Evolutionary conservation across 2,329 filamentous ascomycete genomes (phyloP).

Genomic region (Incumbomyces lentus): DNA sequence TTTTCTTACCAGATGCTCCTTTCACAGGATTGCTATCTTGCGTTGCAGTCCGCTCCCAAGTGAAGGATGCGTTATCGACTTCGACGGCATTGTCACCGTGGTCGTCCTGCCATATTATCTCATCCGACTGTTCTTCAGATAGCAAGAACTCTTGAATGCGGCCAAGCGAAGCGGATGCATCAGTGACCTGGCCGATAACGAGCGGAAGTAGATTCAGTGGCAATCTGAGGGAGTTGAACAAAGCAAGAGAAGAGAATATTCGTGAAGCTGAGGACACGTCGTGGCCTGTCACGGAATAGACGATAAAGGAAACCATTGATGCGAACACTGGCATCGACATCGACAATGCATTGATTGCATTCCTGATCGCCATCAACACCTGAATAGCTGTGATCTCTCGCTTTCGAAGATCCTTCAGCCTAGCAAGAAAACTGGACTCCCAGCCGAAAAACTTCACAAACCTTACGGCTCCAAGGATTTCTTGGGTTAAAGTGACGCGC

Average conservation of each 20-base stretch:
- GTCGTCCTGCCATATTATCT: constrained; percentile 47
- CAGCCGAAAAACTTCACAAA: constrained; percentile 97
- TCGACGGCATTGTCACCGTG: constrained; percentile 51
- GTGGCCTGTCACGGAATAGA: constrained; percentile 55
- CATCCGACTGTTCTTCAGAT: constrained; percentile 73
- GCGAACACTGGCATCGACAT: constrained; percentile 84
- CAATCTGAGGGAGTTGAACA: constrained; percentile 86
- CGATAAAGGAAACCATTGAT: constrained; percentile 91
- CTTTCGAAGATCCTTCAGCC: constrained; percentile 62
- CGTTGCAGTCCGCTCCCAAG: constrained; percentile 58
- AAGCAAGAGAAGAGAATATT: constrained; percentile 82
- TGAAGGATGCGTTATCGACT: constrained; percentile 65
- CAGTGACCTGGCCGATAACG: constrained; percentile 78
- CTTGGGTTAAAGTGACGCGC: constrained; percentile 80
- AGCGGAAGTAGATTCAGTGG: constrained; percentile 82
- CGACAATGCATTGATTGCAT: constrained; percentile 72
- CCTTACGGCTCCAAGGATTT: constrained; percentile 79
- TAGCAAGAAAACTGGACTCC: constrained; percentile 75
- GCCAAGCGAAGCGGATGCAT: constrained; percentile 74
- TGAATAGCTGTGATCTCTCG: constrained; percentile 79
- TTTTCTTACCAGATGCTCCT: constrained; percentile 23
- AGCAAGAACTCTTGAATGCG: constrained; percentile 82
- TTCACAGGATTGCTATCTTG: constrained; percentile 21
- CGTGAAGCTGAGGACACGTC: constrained; percentile 56
- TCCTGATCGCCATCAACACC: constrained; percentile 68